Base-by-base conservation (phyloP, 176 grass and related monocot genomes). In the Aechmea fasciata region DNA sequence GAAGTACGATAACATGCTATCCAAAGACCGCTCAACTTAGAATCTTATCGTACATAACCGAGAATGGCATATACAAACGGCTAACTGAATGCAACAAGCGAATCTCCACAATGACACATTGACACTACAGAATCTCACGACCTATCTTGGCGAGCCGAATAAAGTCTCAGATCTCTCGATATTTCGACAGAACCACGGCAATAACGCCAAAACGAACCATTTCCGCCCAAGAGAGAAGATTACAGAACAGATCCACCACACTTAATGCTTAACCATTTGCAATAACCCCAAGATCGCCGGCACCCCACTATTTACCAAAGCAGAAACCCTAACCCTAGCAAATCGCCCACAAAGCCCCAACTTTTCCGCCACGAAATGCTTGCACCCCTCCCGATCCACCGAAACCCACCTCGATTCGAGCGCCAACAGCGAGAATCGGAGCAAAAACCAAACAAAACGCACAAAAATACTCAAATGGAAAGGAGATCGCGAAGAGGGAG, bases 401-500 rank as follows among this genome's bases (percentile, higher is more conserved):
- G 13, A 64, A 41, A 33, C n/a, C 12, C 48, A 0, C 0, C 51
- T 47, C 50, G 3, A 61, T 61, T 61, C 0, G 24, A 48, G 41
- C 24, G 48, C 41, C 51, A 67, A 78, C 65, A 78, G 69, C 50
- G 49, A 52, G 71, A 82, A 85, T 81, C 79, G 82, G 72, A 55
- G 66, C 48, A 50, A 70, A 18, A 24, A 11, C 64, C 0, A 15
- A n/a, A 61, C n/a, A 18, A 19, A 61, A 61, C 33, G 5, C 33
- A 41, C 33, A 41, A 41, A 41, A 41, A 41, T 41, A 41, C 26
- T 49, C 62, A 15, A 49, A 14, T 14, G 1, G 11, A 18, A 55
- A 14, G 12, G 28, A 65, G 52, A 28, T 54, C 33, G 72, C 10
- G 14, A 51, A 20, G 12, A 65, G 11, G 6, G 70, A 20, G 23